Base-by-base conservation (phyloP, 768 basidiomycete genomes). In the Boletus pseudopeckii region DNA sequence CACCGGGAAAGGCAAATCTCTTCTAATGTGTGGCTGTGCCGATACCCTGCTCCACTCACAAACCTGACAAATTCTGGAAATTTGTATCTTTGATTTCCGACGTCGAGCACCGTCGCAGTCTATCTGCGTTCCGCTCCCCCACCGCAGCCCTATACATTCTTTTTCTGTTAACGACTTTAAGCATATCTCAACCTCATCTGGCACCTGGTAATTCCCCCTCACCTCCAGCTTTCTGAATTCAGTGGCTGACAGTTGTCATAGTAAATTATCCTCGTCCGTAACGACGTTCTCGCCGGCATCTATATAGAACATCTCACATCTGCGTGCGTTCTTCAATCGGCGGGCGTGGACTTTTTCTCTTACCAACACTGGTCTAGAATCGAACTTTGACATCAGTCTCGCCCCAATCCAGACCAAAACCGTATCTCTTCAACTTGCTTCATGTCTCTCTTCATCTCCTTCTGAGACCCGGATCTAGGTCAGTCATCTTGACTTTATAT, bases 11-110 rank as follows among this genome's bases (percentile, higher is more conserved):
- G 63, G 62, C 34, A 58, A 51, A 53, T 65, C 55, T 54, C 55
- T 9, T 1, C 8, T 28, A 28, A 11, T 4, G 2, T 18, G 56
- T 65, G 64, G 62, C 62, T 45, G 51, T 63, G 62, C 24, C 3
- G 53, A 63, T 63, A 63, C 32, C 36, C 11, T 7, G 52, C 58
- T 41, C 63, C 55, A 62, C 42, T 53, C 41, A 33, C 36, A 60
- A 57, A 65, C 59, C 26, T 44, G 57, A 66, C 63, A 66, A 64
- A 64, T 64, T 24, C 33, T 17, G 3, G 32, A 60, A 60, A 64
- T 60, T 64, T 66, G 26, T 47, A 20, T 45, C 48, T 48, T 55
- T 57, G 53, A 53, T 50, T 53, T 26, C 48, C 30, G 56, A 59
- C 63, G 56, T 51, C 62, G 49, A 56, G 22, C 60, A 52, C 30